Evolutionary conservation across 352 stramenopile species (phyloP).

Genomic region (Globisporangium iwayamae): DNA sequence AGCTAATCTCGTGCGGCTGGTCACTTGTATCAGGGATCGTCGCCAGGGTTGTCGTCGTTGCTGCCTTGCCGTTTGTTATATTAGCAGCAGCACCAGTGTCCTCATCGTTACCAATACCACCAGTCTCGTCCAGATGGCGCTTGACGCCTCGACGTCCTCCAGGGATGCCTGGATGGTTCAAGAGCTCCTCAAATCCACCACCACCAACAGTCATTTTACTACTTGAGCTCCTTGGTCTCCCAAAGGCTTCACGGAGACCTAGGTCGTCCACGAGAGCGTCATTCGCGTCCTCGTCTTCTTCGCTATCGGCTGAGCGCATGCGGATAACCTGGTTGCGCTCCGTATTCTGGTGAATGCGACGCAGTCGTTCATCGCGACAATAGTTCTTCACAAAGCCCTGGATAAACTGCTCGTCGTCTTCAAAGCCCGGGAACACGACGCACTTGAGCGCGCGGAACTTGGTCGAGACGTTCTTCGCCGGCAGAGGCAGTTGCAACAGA

Average conservation of each 20-base stretch:
- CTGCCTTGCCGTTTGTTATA: background rate
- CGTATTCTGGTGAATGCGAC: constrained; percentile 59
- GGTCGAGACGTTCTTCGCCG: constrained; percentile 72
- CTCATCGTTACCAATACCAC: no score
- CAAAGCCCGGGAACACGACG: constrained; percentile 58
- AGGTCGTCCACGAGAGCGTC: background rate
- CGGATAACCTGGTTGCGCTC: constrained; percentile 55
- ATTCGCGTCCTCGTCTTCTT: constrained; percentile 27
- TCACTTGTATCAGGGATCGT: background rate
- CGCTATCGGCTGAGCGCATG: constrained; percentile 37
- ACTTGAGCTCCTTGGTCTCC: background rate
- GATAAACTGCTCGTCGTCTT: constrained; percentile 67
- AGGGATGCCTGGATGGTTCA: background rate
- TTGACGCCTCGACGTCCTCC: background rate
- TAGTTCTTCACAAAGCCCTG: constrained; percentile 77
- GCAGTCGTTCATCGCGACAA: constrained; percentile 67
- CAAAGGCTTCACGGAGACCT: background rate
- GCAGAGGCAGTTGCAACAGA: constrained; percentile 61
- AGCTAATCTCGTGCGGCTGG: constrained; percentile 46
- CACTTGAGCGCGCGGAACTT: constrained; percentile 75
- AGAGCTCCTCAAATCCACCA: background rate
- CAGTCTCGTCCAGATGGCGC: background rate
- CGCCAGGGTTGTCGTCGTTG: background rate
- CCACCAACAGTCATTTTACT: background rate
- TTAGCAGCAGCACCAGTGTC: background rate